Evolutionary conservation across 768 basidiomycete species (phyloP).

Genomic region (Nidularia sp.): DNA sequence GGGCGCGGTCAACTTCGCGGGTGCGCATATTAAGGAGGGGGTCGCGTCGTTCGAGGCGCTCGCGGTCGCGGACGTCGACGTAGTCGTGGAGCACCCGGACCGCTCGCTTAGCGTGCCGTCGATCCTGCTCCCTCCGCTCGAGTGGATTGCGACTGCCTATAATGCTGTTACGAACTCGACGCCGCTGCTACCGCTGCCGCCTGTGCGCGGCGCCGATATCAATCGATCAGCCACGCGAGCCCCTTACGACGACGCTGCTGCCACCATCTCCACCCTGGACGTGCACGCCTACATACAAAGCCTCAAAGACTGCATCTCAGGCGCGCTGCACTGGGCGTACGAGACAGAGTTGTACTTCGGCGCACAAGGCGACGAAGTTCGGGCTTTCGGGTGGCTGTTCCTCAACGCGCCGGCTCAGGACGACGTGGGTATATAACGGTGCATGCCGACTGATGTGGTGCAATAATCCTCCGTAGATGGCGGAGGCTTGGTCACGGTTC

Average conservation of each 20-base stretch:
- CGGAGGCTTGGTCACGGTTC: not conserved
- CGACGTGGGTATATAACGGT: not conserved
- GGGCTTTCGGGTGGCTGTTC: constrained; percentile 63
- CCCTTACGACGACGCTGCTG: too few relatives aligned
- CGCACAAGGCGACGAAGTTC: constrained; percentile 50
- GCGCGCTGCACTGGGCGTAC: constrained; percentile 62
- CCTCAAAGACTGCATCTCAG: constrained; percentile 51
- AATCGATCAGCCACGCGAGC: too few relatives aligned
- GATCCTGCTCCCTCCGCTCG: too few relatives aligned
- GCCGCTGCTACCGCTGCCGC: too few relatives aligned
- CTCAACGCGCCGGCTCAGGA: constrained; percentile 12
- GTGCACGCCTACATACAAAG: constrained; percentile 38
- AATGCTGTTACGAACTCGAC: too few relatives aligned
- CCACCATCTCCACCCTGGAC: not conserved
- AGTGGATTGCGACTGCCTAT: too few relatives aligned
- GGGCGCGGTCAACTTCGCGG: constrained; percentile 41
- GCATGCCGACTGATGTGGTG: not conserved
- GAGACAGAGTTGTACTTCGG: constrained; percentile 62
- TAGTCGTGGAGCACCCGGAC: too few relatives aligned
- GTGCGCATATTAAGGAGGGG: constrained; percentile 30
- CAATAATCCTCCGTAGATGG: not conserved
- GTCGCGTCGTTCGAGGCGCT: constrained; percentile 27
- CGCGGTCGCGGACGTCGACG: constrained; percentile 16
- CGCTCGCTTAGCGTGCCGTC: too few relatives aligned
- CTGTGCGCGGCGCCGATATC: too few relatives aligned